Conservation (phyloP, 306 rosid species). For the Cicer bijugum region DNA sequence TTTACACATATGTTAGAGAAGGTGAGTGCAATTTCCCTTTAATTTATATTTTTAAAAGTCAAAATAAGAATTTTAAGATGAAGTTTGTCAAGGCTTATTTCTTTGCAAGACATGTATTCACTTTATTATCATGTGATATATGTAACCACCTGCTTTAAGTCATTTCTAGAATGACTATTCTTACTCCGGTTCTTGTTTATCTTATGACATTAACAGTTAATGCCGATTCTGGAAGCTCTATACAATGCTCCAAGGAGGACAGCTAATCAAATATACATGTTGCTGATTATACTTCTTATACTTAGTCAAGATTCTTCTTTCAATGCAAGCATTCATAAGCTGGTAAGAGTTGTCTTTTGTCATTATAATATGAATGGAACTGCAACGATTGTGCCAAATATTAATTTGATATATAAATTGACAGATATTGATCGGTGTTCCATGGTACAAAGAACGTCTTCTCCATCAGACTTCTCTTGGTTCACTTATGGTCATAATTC, state of each 20-base stretch:
- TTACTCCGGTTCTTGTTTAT: conserved; percentile 38
- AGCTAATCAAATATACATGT: conserved; percentile 95
- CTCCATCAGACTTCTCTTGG: conserved; percentile 97
- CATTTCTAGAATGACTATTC: conserved; percentile 35
- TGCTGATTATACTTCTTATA: conserved; percentile 91
- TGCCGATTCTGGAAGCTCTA: conserved; percentile 95
- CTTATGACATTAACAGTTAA: conserved; percentile 71
- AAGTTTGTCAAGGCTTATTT: conserved; percentile 16
- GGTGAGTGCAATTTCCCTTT: background rate
- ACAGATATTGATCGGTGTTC: conserved; percentile 84
- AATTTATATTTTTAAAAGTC: conserved; percentile 20
- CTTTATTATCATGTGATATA: conserved; percentile 38
- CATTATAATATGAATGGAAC: conserved; percentile 31
- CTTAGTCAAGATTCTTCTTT: conserved; percentile 98
- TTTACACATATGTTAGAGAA: background rate
- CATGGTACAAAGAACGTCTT: conserved; percentile 98
- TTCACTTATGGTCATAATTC: conserved; percentile 89
- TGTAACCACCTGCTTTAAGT: conserved; percentile 22
- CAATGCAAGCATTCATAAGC: conserved; percentile 95
- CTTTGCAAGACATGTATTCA: conserved; percentile 28
- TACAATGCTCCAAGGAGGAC: conserved; percentile 84
- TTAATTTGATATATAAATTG: conserved; percentile 44
- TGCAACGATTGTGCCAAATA: conserved; percentile 42
- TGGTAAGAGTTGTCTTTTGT: conserved; percentile 61
- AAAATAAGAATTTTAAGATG: conserved; percentile 31